These are phyloP conservation scores for Boletus subcaerulescens DNA, from an alignment of 768 basidiomycete genomes.

Conservation along the genomic window DNA sequence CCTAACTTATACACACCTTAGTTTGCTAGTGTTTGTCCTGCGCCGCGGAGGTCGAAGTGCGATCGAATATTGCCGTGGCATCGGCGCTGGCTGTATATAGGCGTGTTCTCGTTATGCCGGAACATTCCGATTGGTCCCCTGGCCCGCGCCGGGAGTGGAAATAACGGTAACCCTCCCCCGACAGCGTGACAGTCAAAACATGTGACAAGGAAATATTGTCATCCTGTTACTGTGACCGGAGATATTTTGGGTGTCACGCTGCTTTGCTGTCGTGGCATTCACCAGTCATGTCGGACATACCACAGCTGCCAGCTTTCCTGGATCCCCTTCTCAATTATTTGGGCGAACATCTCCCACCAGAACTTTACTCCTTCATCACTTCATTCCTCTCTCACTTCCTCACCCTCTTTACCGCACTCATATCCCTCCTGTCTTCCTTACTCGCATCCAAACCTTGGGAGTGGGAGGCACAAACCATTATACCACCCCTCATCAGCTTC, in stretches of 20 bases:
- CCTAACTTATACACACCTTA: slow-evolving; percentile 30
- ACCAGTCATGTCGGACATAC: slow-evolving; percentile 27
- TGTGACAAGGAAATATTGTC: slow-evolving; percentile 16
- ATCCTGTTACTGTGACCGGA: slow-evolving; percentile 15
- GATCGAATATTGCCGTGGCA: slow-evolving; percentile 23
- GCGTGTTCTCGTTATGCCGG: slow-evolving; percentile 12
- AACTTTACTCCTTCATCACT: slow-evolving; percentile 50
- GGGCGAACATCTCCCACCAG: slow-evolving; percentile 51
- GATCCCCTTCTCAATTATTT: slow-evolving; percentile 55
- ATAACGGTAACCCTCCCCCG: slow-evolving; percentile 7
- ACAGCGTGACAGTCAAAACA: no score
- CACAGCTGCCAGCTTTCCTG: slow-evolving; percentile 45
- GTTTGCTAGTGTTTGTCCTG: slow-evolving; percentile 27
- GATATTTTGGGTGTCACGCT: slow-evolving; percentile 16
- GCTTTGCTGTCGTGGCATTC: slow-evolving; percentile 19
- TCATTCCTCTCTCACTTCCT: slow-evolving; percentile 52
- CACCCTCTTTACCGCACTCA: slow-evolving; percentile 47
- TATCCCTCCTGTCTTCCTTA: slow-evolving; percentile 47
- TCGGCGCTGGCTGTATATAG: slow-evolving; percentile 6
- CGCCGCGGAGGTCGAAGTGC: slow-evolving; percentile 21
- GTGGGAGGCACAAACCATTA: slow-evolving; percentile 64
- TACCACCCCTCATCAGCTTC: slow-evolving; percentile 74
- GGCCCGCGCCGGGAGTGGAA: slow-evolving; percentile 5
- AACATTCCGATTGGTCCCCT: slow-evolving; percentile 27
- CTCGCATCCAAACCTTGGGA: slow-evolving; percentile 49